Percentiles rank a stretch among this genome's conserved stretches.
phyloP scores from a whole-genome alignment of 306 rosid genomes.

The Luffa acutangula region DNA sequence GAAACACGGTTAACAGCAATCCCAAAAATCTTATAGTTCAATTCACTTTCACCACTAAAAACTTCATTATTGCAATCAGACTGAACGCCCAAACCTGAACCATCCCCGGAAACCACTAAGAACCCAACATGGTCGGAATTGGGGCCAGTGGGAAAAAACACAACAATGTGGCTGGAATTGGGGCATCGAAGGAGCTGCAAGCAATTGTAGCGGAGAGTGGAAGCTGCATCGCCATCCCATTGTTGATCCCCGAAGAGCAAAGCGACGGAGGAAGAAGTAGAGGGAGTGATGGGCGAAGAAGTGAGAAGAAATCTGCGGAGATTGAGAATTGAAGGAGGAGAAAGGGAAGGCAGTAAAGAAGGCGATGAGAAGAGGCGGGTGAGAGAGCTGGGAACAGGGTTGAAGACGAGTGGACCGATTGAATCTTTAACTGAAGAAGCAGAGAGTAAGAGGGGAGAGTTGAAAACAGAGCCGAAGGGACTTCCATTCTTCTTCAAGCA shows the following conservation, averaged over 20 bases:
- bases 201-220: slow-evolving; percentile 25
- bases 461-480: slow-evolving; percentile 21
- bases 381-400: too few relatives aligned
- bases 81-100: slow-evolving; percentile 7
- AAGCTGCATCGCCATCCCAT: slow-evolving; percentile 3
- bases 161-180: neutral
- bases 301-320: slow-evolving; percentile 29
- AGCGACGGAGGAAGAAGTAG: slow-evolving; percentile 38
- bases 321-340: slow-evolving; percentile 25
- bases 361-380: slow-evolving; percentile 28
- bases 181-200: slow-evolving; percentile 34
- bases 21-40: slow-evolving; percentile 19
- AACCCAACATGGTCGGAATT: slow-evolving; percentile 42
- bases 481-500: slow-evolving; percentile 36
- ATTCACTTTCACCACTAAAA: slow-evolving; percentile 15
- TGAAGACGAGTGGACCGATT: too few relatives aligned
- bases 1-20: slow-evolving; percentile 30
- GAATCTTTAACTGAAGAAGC: too few relatives aligned
- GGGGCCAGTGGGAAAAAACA: slow-evolving; percentile 49
- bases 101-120: slow-evolving; percentile 16
- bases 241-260: slow-evolving; percentile 15
- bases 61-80: slow-evolving; percentile 9
- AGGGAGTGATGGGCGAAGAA: slow-evolving; percentile 31
- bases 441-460: slow-evolving; percentile 1
- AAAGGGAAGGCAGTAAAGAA: slow-evolving; percentile 19